These are phyloP conservation scores for Silene coronaria DNA, from an alignment of 179 eudicot genomes.

Conservation along the genomic window DNA sequence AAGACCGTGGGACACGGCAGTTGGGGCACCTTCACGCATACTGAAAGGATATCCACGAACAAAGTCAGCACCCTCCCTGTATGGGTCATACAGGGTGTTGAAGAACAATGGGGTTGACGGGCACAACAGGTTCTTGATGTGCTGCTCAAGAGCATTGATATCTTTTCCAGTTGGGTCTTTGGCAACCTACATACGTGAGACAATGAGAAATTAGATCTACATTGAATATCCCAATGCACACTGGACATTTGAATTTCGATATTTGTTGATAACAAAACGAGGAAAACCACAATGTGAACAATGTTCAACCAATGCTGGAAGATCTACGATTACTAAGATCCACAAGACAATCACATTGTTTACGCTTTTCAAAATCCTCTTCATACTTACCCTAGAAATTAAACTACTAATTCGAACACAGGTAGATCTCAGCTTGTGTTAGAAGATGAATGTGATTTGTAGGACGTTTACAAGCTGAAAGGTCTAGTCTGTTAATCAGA, in stretches of 20 bases:
- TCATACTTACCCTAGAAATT: too few relatives aligned
- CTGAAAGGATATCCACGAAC: slow-evolving; percentile 91
- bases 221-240: not conserved
- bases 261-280: not conserved
- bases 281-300: too few relatives aligned
- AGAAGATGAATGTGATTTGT: too few relatives aligned
- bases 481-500: too few relatives aligned
- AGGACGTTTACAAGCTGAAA: too few relatives aligned
- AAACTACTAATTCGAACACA: too few relatives aligned
- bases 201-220: not conserved
- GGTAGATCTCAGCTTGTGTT: too few relatives aligned
- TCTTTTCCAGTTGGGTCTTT: slow-evolving; percentile 75
- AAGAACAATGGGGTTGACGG: slow-evolving; percentile 84
- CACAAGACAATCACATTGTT: too few relatives aligned
- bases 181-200: slow-evolving; percentile 49
- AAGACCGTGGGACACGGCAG: slow-evolving; percentile 90
- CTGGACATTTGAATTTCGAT: not conserved
- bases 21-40: slow-evolving; percentile 76
- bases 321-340: too few relatives aligned
- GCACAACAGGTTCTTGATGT: slow-evolving; percentile 71
- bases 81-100: slow-evolving; percentile 91
- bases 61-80: slow-evolving; percentile 69
- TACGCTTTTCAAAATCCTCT: too few relatives aligned
- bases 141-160: slow-evolving; percentile 83
- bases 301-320: too few relatives aligned